A percentile compares a stretch with the other conserved stretches of the same genome.
Evolutionary conservation across 2,329 filamentous ascomycete species (phyloP).

Genomic region (Venturia nashicola): DNA sequence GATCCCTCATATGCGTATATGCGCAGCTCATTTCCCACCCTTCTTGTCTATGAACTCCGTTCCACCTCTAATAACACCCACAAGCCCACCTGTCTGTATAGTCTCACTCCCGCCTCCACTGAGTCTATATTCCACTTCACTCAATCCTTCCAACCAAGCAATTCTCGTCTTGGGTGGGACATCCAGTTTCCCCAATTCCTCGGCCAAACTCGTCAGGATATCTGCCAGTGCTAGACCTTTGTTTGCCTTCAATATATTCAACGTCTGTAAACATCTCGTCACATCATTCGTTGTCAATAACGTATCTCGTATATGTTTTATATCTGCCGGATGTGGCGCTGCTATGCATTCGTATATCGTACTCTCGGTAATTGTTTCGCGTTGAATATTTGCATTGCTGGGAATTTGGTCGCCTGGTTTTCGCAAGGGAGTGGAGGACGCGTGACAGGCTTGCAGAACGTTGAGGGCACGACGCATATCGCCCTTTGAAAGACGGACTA

Average conservation of each 20-base stretch:
- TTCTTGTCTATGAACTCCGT: constrained; percentile 50
- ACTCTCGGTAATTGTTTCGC: constrained; percentile 81
- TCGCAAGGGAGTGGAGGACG: constrained; percentile 59
- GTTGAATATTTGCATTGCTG: constrained; percentile 47
- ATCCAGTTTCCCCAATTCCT: constrained; percentile 71
- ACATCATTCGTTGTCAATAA: constrained; percentile 78
- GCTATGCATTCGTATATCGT: constrained; percentile 96
- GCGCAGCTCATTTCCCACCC: neutral
- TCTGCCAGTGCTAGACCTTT: constrained; percentile 87
- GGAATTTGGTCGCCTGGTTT: constrained; percentile 33
- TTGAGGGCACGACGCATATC: constrained; percentile 95
- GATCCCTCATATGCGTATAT: too few relatives aligned
- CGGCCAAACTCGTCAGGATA: constrained; percentile 75
- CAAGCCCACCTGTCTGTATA: constrained; percentile 84
- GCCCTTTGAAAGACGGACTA: constrained; percentile 81
- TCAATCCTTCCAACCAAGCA: constrained; percentile 79
- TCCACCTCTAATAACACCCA: constrained; percentile 77
- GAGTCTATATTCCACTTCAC: constrained; percentile 84
- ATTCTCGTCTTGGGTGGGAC: constrained; percentile 81
- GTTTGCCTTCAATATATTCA: constrained; percentile 74
- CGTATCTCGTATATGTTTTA: constrained; percentile 71
- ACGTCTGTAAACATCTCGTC: constrained; percentile 73
- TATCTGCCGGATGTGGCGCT: constrained; percentile 81
- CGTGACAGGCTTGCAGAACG: constrained; percentile 91
- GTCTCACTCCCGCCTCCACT: constrained; percentile 77